Percentiles rank a stretch among this genome's conserved stretches.
These are phyloP conservation scores for Crotalaria pallida DNA, from an alignment of 306 rosid genomes.

Conservation along the genomic window DNA sequence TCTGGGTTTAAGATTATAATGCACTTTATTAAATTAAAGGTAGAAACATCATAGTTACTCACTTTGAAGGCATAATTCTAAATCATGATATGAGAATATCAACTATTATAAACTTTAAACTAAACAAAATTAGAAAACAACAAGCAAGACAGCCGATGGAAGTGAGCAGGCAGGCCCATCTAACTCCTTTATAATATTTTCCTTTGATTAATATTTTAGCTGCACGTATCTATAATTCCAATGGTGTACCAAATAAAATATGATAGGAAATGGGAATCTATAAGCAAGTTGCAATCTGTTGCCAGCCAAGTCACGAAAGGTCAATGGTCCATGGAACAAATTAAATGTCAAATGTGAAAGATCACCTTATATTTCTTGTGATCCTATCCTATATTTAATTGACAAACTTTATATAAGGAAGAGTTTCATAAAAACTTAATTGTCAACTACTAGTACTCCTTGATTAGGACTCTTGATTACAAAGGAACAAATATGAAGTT, in stretches of 20 bases:
- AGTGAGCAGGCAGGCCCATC: too few relatives aligned
- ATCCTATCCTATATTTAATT: neutral
- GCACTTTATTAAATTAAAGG: too few relatives aligned
- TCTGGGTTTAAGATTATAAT: too few relatives aligned
- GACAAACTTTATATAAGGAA: constrained; percentile 4
- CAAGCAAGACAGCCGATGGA: too few relatives aligned
- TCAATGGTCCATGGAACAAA: neutral
- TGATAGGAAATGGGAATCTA: neutral
- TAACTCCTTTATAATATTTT: neutral
- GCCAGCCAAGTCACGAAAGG: constrained; percentile 3
- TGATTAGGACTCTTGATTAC: neutral
- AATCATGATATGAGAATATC: too few relatives aligned
- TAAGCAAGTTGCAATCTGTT: neutral
- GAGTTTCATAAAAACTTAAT: neutral
- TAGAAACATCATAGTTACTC: too few relatives aligned
- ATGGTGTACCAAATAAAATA: neutral
- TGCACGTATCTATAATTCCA: neutral
- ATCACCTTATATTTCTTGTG: neutral
- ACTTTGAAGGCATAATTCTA: too few relatives aligned
- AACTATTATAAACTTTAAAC: too few relatives aligned
- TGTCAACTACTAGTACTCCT: neutral
- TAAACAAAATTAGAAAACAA: too few relatives aligned
- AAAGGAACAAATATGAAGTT: constrained; percentile 33
- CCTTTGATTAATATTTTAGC: neutral
- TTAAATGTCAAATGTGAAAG: neutral